Evolutionary conservation across 495 filamentous ascomycete species (phyloP).

Genomic region (Podospora tetraspora): DNA sequence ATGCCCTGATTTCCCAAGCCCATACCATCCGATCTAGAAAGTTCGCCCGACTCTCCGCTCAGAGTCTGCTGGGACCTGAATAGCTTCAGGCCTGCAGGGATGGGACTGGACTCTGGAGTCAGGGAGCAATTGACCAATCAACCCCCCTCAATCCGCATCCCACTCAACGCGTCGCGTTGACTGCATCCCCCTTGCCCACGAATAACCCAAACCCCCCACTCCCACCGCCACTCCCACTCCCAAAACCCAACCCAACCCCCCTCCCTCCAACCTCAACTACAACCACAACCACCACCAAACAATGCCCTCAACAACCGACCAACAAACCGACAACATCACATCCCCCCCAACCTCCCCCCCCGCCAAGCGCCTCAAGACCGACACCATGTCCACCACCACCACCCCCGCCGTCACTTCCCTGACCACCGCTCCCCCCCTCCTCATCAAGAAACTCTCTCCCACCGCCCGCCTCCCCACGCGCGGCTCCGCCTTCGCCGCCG

Average conservation of each 20-base stretch:
- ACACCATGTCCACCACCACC: constrained; percentile 13
- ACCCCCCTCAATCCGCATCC: not conserved
- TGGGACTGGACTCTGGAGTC: no score
- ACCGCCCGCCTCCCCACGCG: constrained; percentile 74
- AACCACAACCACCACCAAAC: constrained; percentile 19
- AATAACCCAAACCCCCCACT: not conserved
- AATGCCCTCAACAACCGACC: constrained; percentile 49
- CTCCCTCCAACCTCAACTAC: not conserved
- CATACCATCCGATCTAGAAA: not conserved
- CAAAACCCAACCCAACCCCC: not conserved
- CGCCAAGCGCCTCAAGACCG: constrained; percentile 46
- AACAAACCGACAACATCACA: constrained; percentile 37
- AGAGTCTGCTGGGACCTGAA: not conserved
- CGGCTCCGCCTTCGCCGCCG: constrained; percentile 83
- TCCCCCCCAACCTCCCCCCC: constrained; percentile 43
- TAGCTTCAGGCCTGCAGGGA: not conserved
- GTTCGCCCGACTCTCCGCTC: not conserved
- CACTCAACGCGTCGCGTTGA: constrained; percentile 11
- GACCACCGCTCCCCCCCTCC: constrained; percentile 51
- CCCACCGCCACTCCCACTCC: not conserved
- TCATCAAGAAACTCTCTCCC: constrained; percentile 78
- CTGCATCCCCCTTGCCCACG: not conserved
- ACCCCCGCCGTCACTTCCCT: constrained; percentile 32
- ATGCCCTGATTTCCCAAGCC: not conserved
- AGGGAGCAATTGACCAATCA: constrained; percentile 8